Conservation (phyloP, 2,329 filamentous ascomycete genomes). For the Talaromyces sp. region DNA sequence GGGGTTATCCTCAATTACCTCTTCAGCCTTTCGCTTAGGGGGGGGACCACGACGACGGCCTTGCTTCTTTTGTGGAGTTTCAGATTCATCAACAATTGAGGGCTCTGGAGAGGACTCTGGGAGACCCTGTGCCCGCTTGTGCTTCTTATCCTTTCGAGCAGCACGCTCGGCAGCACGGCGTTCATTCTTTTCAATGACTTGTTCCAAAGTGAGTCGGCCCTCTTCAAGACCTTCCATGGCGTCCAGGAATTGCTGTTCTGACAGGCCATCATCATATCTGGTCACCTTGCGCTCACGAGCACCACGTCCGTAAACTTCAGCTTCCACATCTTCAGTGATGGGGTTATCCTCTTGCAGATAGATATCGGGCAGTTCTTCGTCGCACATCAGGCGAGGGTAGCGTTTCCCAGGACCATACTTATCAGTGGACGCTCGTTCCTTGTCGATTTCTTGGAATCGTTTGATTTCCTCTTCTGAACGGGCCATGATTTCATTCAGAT, state of each 20-base stretch:
- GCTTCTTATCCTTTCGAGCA: conserved; percentile 64
- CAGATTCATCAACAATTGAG: conserved; percentile 70
- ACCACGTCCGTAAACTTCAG: conserved; percentile 79
- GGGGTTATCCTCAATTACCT: conserved; percentile 74
- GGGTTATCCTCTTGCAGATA: conserved; percentile 87
- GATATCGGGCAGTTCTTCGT: conserved; percentile 89
- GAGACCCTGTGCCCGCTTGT: conserved; percentile 37
- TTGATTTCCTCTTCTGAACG: conserved; percentile 78
- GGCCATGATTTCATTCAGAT: conserved; percentile 91
- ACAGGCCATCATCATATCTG: conserved; percentile 94
- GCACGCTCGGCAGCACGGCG: conserved; percentile 69
- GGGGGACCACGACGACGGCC: conserved; percentile 73
- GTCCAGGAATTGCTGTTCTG: conserved; percentile 98
- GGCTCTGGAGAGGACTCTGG: conserved; percentile 71
- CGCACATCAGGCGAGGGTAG: conserved; percentile 78
- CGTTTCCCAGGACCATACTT: conserved; percentile 72
- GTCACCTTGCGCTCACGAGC: conserved; percentile 93
- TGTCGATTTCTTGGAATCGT: conserved; percentile 81
- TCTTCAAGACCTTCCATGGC: conserved; percentile 97
- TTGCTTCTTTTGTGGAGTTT: conserved; percentile 72
- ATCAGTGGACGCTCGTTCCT: conserved; percentile 67
- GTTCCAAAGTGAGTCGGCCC: conserved; percentile 69
- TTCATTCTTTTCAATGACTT: conserved; percentile 86
- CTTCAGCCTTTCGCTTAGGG: conserved; percentile 86
- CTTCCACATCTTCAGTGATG: conserved; percentile 73